Base-by-base conservation (phyloP, 176 grass and related monocot species). In the Areca catechu region DNA sequence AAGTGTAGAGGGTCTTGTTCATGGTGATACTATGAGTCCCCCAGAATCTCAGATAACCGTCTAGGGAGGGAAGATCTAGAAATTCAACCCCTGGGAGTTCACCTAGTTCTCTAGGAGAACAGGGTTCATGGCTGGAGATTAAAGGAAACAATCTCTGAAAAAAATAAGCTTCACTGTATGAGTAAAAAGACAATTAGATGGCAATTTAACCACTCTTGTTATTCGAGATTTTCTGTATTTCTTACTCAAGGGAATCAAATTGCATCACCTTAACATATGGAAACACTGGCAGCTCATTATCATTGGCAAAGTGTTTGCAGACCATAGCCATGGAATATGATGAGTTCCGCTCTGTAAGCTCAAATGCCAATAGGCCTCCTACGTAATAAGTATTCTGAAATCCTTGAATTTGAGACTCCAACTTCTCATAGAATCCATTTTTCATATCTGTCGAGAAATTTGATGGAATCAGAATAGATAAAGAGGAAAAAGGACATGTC, bases 331-430 rank as follows among this genome's bases (percentile, higher is more conserved):
- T 80, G 60, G 85, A 75, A 62, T 83, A 89, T 3, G 55, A 80
- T 49, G 80, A 74, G 65, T 83, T 89, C 62, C 85, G 71, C 75
- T 89, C 85, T 0, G 85, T 89, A 57, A 89, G 76, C 69, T 89
- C 80, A 77, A 89, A 89, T 34, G 85, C 85, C 78, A 89, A 56
- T 56, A 89, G 54, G 16, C 85, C 85, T 76, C 85, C 85, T 1
- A 89, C 72, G 74, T 83, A 83, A 66, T 89, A 89, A 55, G 85
- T 89, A 77, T 83, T 83, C 76, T 83, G 85, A 74, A 77, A 89
- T 51, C 85, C 85, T 83, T 89, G 85, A 62, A 89, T 54, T 43
- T 89, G 58, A 61, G 78, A 73, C 57, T 89, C 80, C 56, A 89
- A 49, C 63, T 51, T 80, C 49, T 83, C 80, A 15, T 80, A 89